These are phyloP conservation scores for Clitoria ternatea DNA, from an alignment of 306 rosid species.

Conservation along the genomic window DNA sequence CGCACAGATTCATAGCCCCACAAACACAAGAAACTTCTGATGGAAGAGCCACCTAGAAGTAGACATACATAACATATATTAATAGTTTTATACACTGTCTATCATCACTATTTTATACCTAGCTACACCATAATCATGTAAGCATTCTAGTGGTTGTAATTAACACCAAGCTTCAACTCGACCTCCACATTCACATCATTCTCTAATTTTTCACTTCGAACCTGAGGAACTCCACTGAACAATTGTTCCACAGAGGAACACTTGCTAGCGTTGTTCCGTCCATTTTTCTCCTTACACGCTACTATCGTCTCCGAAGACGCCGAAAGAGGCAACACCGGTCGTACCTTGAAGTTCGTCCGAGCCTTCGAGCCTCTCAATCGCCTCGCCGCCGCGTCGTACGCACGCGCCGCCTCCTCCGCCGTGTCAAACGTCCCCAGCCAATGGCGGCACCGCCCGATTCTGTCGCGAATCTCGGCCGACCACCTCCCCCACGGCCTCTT, in stretches of 20 bases:
- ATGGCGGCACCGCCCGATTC: constrained; percentile 81
- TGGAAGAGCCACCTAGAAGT: too few relatives aligned
- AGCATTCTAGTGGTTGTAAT: constrained; percentile 20
- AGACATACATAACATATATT: too few relatives aligned
- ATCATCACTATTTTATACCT: too few relatives aligned
- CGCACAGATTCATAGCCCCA: too few relatives aligned
- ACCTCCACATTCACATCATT: constrained; percentile 29
- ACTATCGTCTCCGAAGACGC: constrained; percentile 13
- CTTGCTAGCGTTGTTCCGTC: not conserved
- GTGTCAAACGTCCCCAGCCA: constrained; percentile 94
- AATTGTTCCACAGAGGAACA: constrained; percentile 54
- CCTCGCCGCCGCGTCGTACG: constrained; percentile 89
- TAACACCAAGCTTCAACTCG: constrained; percentile 41
- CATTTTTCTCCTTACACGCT: not conserved
- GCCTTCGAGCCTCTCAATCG: constrained; percentile 80
- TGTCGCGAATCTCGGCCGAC: constrained; percentile 91
- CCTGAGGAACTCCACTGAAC: constrained; percentile 47
- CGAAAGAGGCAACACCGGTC: constrained; percentile 47
- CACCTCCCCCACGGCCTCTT: constrained; percentile 95
- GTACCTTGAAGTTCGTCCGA: constrained; percentile 65
- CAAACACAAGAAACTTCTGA: too few relatives aligned
- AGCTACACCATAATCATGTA: too few relatives aligned
- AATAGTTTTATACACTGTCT: too few relatives aligned
- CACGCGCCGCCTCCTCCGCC: constrained; percentile 95
- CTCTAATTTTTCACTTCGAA: not conserved